Conservation (phyloP, 2,329 filamentous ascomycete species). For the Calonectria honghensis region DNA sequence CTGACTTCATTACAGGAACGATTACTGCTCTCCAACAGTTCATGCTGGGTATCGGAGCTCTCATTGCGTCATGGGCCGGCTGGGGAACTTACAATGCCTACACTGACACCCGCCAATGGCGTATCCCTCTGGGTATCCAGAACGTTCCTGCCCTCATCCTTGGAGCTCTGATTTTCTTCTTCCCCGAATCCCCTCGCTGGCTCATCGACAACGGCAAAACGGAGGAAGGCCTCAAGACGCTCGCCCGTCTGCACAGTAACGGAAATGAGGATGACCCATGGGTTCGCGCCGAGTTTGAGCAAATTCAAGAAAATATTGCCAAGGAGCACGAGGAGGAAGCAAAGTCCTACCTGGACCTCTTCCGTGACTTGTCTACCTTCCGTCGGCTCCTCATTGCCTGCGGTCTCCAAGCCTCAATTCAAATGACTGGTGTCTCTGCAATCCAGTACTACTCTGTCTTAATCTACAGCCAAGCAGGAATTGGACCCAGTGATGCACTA, state of each 20-base stretch:
- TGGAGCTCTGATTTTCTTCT: conserved; percentile 77
- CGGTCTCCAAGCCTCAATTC: conserved; percentile 80
- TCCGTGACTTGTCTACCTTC: conserved; percentile 76
- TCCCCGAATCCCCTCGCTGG: conserved; percentile 85
- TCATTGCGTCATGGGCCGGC: conserved; percentile 83
- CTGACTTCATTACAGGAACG: conserved; percentile 25
- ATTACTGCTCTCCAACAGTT: conserved; percentile 87
- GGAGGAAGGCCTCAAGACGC: conserved; percentile 77
- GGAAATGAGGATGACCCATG: conserved; percentile 79
- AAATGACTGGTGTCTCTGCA: conserved; percentile 84
- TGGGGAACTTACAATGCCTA: conserved; percentile 66
- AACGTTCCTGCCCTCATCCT: conserved; percentile 79
- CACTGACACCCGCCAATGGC: conserved; percentile 56
- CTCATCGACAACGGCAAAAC: conserved; percentile 80
- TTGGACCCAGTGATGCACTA: conserved; percentile 77
- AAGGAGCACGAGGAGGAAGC: conserved; percentile 81
- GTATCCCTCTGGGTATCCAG: conserved; percentile 76
- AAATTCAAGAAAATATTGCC: conserved; percentile 79
- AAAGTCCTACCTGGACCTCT: conserved; percentile 81
- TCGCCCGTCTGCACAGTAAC: conserved; percentile 81
- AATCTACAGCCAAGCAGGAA: conserved; percentile 82
- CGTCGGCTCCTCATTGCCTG: conserved; percentile 83
- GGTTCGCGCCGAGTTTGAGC: conserved; percentile 82
- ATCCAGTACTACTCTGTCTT: conserved; percentile 84
- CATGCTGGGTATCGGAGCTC: conserved; percentile 84